A percentile compares a stretch with the other conserved stretches of the same genome.
Evolutionary conservation across 176 grass and related monocot species (phyloP).

Genomic region (Carex kokanica): DNA sequence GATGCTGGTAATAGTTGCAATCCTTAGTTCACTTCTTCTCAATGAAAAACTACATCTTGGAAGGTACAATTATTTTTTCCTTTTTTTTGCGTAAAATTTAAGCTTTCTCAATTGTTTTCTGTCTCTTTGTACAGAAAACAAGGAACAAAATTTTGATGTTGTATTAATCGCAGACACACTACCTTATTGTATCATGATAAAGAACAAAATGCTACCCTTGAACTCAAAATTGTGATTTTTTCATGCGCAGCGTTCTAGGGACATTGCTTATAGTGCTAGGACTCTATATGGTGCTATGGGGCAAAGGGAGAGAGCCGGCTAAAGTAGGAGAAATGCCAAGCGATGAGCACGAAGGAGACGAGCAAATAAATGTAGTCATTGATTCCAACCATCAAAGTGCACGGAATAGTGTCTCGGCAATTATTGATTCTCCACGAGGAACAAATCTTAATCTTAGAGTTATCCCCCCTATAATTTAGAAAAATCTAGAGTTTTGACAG

Average conservation of each 20-base stretch:
- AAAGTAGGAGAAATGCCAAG: constrained; percentile 27
- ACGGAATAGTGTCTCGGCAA: background rate
- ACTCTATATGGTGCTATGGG: constrained; percentile 84
- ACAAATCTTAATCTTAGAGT: constrained; percentile 15
- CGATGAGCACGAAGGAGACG: background rate
- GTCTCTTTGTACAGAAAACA: background rate
- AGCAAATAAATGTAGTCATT: constrained; percentile 32
- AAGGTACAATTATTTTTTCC: constrained; percentile 13
- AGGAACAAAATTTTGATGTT: background rate
- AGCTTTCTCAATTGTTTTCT: background rate
- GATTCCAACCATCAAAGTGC: background rate
- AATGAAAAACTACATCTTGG: constrained; percentile 67
- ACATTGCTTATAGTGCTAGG: constrained; percentile 59
- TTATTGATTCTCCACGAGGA: background rate
- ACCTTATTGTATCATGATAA: background rate
- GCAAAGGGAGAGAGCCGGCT: constrained; percentile 46
- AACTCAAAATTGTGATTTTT: background rate
- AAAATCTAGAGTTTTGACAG: background rate
- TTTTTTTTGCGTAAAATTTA: background rate
- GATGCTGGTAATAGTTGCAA: constrained; percentile 60
- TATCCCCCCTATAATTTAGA: constrained; percentile 12
- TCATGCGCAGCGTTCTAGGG: constrained; percentile 41
- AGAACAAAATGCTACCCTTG: background rate
- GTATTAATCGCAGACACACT: background rate
- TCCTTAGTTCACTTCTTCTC: constrained; percentile 69